phyloP scores from a whole-genome alignment of 306 rosid species.

The Cicer chorassanicum region DNA sequence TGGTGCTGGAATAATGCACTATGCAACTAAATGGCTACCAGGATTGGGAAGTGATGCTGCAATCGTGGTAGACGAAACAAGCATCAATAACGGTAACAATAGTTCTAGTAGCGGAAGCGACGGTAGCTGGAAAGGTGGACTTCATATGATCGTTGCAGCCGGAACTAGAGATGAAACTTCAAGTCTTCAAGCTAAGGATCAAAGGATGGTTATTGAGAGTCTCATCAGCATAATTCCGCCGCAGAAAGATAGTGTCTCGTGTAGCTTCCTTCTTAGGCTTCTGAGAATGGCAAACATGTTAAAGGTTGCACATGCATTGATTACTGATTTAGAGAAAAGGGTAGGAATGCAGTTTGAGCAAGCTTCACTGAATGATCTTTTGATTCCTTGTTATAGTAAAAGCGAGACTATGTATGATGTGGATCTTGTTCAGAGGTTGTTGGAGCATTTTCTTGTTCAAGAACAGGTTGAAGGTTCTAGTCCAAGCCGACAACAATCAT shows the following conservation, averaged over 20 bases:
- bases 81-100: conserved; percentile 52
- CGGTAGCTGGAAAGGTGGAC: conserved; percentile 72
- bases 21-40: conserved; percentile 85
- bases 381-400: conserved; percentile 71
- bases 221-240: conserved; percentile 94
- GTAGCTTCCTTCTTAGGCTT: conserved; percentile 91
- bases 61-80: conserved; percentile 62
- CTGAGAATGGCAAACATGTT: conserved; percentile 89
- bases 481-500: conserved; percentile 66
- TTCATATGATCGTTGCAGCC: conserved; percentile 75
- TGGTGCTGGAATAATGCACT: conserved; percentile 85
- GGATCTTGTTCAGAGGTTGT: conserved; percentile 91
- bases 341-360: conserved; percentile 99
- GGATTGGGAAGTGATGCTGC: conserved; percentile 58
- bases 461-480: conserved; percentile 82
- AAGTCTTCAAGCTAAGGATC: conserved; percentile 71
- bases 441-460: conserved; percentile 94
- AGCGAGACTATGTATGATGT: conserved; percentile 78
- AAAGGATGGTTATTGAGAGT: conserved; percentile 91
- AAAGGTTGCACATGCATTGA: conserved; percentile 84
- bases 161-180: conserved; percentile 64
- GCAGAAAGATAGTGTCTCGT: conserved; percentile 89
- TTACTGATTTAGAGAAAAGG: conserved; percentile 88
- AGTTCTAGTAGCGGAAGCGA: conserved; percentile 48
- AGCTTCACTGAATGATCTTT: conserved; percentile 80